phyloP scores from a whole-genome alignment of 441 rosid species.

The Erodium texanum region DNA sequence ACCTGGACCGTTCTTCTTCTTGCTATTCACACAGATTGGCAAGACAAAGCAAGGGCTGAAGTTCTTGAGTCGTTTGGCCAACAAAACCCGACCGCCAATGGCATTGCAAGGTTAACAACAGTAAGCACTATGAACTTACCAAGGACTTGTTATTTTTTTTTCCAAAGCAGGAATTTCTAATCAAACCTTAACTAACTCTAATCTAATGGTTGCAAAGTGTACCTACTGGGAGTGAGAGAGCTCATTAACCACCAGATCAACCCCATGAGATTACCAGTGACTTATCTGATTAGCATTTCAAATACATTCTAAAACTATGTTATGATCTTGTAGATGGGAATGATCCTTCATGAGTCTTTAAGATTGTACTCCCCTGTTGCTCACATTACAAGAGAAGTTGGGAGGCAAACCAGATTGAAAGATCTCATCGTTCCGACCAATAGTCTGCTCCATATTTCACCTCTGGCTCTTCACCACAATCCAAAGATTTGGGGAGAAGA shows the following conservation, averaged over 20 bases:
- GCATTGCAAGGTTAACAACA: conserved; percentile 22
- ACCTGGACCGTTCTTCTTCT: conserved; percentile 31
- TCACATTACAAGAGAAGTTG: conserved; percentile 13
- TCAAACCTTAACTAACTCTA: too few species aligned
- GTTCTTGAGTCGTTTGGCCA: conserved; percentile 24
- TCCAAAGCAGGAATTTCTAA: too few species aligned
- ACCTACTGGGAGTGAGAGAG: too few species aligned
- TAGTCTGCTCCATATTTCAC: conserved; percentile 17
- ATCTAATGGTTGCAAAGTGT: too few species aligned
- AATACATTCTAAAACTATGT: too few species aligned
- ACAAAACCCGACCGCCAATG: conserved; percentile 23
- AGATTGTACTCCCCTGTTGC: conserved; percentile 29
- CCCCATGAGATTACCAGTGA: too few species aligned
- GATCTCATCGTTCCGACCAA: conserved; percentile 25
- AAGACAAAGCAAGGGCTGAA: conserved; percentile 30
- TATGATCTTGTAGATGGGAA: conserved; percentile 23
- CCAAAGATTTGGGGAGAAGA: conserved; percentile 37
- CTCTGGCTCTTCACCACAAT: conserved; percentile 28
- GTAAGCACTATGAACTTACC: conserved; percentile 15
- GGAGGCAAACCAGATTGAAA: conserved; percentile 20
- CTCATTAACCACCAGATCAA: too few species aligned
- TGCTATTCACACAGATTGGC: too few species aligned
- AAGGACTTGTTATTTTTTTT: too few species aligned
- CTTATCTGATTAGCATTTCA: neutral
- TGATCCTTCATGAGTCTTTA: conserved; percentile 33